Evolutionary conservation across 1,284 basidiomycete genomes (phyloP).

Genomic region (Fomitopsis schrenkii): DNA sequence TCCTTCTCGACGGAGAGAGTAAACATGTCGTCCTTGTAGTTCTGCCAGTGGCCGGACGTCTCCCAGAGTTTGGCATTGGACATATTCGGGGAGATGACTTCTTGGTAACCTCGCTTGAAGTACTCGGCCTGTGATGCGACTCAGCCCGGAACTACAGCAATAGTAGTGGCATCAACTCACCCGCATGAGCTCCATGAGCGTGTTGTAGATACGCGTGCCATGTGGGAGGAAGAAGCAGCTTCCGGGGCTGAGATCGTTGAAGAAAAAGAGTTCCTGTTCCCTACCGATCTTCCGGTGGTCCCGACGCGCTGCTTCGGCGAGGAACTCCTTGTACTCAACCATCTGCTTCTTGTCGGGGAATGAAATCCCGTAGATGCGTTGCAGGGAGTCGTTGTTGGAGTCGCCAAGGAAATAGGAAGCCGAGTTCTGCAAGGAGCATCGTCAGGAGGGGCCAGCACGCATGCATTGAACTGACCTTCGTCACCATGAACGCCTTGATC

Average conservation of each 20-base stretch:
- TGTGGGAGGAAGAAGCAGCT: constrained; percentile 97
- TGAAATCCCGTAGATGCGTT: constrained; percentile 97
- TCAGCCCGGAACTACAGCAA: not conserved
- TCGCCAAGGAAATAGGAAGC: constrained; percentile 99
- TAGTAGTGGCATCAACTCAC: constrained; percentile 40
- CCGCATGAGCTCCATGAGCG: constrained; percentile 86
- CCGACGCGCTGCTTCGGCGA: constrained; percentile 95
- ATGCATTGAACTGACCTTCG: constrained; percentile 58
- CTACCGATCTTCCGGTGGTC: constrained; percentile 96
- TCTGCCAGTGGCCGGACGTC: constrained; percentile 97
- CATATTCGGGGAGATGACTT: constrained; percentile 98
- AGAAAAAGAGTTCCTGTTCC: constrained; percentile 98
- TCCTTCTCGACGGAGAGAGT: constrained; percentile 93
- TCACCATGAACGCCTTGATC: constrained; percentile 96
- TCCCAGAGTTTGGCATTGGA: constrained; percentile 97
- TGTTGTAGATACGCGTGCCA: constrained; percentile 96
- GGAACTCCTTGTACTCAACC: constrained; percentile 93
- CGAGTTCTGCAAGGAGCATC: constrained; percentile 64
- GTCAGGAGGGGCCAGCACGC: not conserved
- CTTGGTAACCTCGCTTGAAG: constrained; percentile 84
- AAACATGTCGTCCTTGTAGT: constrained; percentile 99
- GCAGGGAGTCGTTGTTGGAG: constrained; percentile 90
- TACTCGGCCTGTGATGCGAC: constrained; percentile 60
- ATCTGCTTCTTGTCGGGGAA: constrained; percentile 99
- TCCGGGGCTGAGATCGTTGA: constrained; percentile 95